These are phyloP conservation scores for Auricularia heimuer DNA, from an alignment of 768 basidiomycete genomes.

Conservation along the genomic window DNA sequence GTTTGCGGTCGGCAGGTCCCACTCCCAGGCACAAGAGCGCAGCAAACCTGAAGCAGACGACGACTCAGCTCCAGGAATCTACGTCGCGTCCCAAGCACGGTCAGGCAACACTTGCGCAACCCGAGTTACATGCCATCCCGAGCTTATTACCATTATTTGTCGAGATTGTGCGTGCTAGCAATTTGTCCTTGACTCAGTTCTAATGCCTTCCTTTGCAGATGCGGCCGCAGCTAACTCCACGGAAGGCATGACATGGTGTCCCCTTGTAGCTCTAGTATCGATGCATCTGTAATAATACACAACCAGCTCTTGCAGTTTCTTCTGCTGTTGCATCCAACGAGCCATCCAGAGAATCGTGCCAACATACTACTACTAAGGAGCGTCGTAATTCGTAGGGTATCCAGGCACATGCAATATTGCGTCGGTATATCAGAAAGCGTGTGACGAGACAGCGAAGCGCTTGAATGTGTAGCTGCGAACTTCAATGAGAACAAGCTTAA, in stretches of 20 bases:
- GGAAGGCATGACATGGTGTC: not conserved
- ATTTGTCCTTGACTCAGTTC: not conserved
- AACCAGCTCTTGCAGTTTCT: not conserved
- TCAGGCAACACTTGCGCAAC: conserved; percentile 46
- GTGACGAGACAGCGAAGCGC: conserved; percentile 56
- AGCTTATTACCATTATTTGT: conserved; percentile 78
- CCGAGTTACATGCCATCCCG: conserved; percentile 71
- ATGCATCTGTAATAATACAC: not conserved
- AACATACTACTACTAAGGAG: too few relatives aligned
- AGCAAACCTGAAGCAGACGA: conserved; percentile 3
- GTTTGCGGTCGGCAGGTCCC: not conserved
- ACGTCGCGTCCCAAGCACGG: conserved; percentile 30
- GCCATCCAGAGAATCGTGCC: too few relatives aligned
- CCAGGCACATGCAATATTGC: not conserved
- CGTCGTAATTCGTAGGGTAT: not conserved
- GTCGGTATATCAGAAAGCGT: conserved; percentile 30
- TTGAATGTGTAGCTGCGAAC: conserved; percentile 64
- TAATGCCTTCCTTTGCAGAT: not conserved
- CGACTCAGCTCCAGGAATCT: conserved; percentile 7
- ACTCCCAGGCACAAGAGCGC: not conserved
- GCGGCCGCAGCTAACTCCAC: not conserved
- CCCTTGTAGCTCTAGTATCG: not conserved
- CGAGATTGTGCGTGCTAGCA: conserved; percentile 56
- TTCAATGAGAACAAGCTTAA: too few relatives aligned
- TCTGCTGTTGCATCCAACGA: too few relatives aligned